Base-by-base conservation (phyloP, 768 basidiomycete species). In the Naganishia randhawae region DNA sequence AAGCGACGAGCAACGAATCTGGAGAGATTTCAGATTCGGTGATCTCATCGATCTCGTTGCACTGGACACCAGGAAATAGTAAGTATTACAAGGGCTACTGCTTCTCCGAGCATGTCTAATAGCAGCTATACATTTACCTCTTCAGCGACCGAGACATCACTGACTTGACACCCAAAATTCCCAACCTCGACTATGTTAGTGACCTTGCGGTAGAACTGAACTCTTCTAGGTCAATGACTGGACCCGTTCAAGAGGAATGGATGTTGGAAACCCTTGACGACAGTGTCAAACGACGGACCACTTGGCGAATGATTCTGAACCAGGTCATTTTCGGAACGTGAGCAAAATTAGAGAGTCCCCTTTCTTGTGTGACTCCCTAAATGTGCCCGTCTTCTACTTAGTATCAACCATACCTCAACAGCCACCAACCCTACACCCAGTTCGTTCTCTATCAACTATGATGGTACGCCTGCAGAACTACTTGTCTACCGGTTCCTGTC, bases 11-110 rank as follows among this genome's bases (percentile, higher is more conserved):
- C 82, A 86, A 14, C 81, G 85, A 33, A 86, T 86, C 66, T 87
- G 85, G 85, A 82, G 86, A 37, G 86, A 85, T 73, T 86, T 87
- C 79, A 83, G 85, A 74, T 83, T 87, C 42, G 86, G 86, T 45
- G 84, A 85, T 75, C 82, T 87, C 25, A 71, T 86, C 72, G 85
- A 86, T 72, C 74, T 86, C 71, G 83, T 85, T 7, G 85, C 86
- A 83, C 80, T 87, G 14, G 86, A 87, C 74, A 86, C 86, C 17
- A 83, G 86, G 32, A 70, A 73, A 64, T 73, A 73, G 65, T 66
- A 53, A 17, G 65, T 52, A n/a, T 11, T n/a, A 31, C 32, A 22
- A 6, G n/a, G n/a, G 19, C n/a, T 14, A 35, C 48, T 22, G 1
- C 9, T n/a, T 41, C 11, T 16, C n/a, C 8, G 8, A 22, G 25